Evolutionary conservation across 1,139 yeast genomes (phyloP).

Genomic region (Hansenula sp.): DNA sequence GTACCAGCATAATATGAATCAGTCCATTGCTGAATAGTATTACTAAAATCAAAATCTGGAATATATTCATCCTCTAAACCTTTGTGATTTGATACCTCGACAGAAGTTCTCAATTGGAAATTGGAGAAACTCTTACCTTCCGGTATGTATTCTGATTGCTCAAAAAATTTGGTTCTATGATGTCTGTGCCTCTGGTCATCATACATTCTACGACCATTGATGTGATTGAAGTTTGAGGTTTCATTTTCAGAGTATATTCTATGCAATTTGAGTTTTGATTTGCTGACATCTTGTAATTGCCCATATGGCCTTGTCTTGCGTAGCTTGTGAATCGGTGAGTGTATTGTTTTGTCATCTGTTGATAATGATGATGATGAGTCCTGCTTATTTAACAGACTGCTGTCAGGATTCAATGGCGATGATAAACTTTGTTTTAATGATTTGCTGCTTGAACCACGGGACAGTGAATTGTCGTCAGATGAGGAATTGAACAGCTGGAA

Average conservation of each 20-base stretch:
- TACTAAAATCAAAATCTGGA: slow-evolving; percentile 54
- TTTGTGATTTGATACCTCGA: not conserved
- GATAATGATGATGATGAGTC: no score
- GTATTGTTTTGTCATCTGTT: not conserved
- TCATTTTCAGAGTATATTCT: slow-evolving; percentile 51
- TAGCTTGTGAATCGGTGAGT: slow-evolving; percentile 5
- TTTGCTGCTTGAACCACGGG: no score
- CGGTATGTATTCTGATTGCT: not conserved
- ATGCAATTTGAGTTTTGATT: slow-evolving; percentile 11
- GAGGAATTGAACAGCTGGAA: no score
- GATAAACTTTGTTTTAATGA: not conserved
- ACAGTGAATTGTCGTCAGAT: no score
- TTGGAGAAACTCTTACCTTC: slow-evolving; percentile 5
- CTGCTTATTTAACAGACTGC: not conserved
- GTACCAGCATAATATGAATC: slow-evolving; percentile 8
- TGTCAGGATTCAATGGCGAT: not conserved
- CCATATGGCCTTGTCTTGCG: slow-evolving; percentile 11
- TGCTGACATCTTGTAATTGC: slow-evolving; percentile 9
- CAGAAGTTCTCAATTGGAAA: not conserved
- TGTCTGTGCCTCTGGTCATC: slow-evolving; percentile 45
- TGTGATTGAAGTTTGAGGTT: slow-evolving; percentile 44
- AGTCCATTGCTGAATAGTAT: slow-evolving; percentile 26
- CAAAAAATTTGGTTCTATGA: slow-evolving; percentile 7
- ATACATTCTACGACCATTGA: slow-evolving; percentile 45
- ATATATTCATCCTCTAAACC: slow-evolving; percentile 72